A percentile compares a stretch with the other conserved stretches of the same genome.
Conservation (phyloP, 2,329 filamentous ascomycete species). For the Boeremia exigua region DNA sequence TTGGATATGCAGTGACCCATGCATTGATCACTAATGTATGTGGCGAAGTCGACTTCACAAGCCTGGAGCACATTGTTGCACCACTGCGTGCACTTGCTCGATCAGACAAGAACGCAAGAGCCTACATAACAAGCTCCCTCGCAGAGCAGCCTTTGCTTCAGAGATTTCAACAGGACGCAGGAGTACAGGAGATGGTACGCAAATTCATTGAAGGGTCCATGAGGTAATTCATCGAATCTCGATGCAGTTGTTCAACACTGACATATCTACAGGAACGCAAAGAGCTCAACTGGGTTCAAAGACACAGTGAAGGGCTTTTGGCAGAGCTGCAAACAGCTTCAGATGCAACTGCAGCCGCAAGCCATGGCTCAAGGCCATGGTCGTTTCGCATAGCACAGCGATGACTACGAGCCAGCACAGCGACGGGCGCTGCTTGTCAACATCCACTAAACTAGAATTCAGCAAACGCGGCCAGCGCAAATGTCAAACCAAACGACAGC, state of each 20-base stretch:
- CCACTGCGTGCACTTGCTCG: conserved; percentile 43
- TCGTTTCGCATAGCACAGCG: conserved; percentile 11
- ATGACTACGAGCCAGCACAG: neutral
- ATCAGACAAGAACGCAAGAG: conserved; percentile 39
- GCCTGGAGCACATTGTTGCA: conserved; percentile 40
- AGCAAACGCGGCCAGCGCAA: conserved; percentile 72
- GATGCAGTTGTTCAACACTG: conserved; percentile 15
- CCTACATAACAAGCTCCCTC: conserved; percentile 40
- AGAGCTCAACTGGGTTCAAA: conserved; percentile 40
- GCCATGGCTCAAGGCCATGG: conserved; percentile 30
- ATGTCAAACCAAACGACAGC: conserved; percentile 73
- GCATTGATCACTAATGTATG: conserved; percentile 44
- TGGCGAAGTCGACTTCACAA: conserved; percentile 45
- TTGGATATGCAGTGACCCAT: conserved; percentile 38
- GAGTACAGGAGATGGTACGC: conserved; percentile 37
- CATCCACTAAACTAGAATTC: conserved; percentile 50
- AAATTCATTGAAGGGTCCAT: conserved; percentile 45
- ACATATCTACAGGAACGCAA: conserved; percentile 44
- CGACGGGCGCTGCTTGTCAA: conserved; percentile 13
- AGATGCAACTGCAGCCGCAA: conserved; percentile 45
- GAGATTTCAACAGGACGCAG: conserved; percentile 36
- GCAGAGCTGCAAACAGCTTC: conserved; percentile 45
- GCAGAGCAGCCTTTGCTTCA: conserved; percentile 38
- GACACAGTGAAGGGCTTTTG: conserved; percentile 46
- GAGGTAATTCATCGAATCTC: conserved; percentile 26